These are phyloP conservation scores for Myxozyma melibiosi DNA, from an alignment of 805 yeast species.

Conservation along the genomic window DNA sequence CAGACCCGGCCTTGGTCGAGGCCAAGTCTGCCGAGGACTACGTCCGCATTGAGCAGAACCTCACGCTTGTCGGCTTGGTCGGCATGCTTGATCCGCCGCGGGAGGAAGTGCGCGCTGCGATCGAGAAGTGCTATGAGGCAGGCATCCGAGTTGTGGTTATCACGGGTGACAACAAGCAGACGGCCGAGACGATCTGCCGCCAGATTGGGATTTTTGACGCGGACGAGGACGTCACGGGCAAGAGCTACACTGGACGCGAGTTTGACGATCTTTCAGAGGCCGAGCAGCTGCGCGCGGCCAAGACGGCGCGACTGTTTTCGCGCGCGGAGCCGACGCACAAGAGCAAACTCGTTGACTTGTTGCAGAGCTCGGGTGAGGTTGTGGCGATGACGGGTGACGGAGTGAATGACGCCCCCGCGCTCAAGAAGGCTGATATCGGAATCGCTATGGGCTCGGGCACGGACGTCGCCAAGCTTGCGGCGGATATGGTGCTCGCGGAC, in stretches of 20 bases:
- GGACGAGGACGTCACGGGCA: slow-evolving; percentile 41
- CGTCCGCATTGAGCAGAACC: slow-evolving; percentile 43
- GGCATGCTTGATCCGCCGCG: slow-evolving; percentile 57
- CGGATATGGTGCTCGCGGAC: slow-evolving; percentile 59
- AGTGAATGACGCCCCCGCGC: slow-evolving; percentile 65
- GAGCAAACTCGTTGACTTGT: slow-evolving; percentile 53
- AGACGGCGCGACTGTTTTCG: slow-evolving; percentile 52
- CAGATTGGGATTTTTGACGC: slow-evolving; percentile 49
- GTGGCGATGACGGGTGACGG: slow-evolving; percentile 71
- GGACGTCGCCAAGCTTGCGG: slow-evolving; percentile 62
- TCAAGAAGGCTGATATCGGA: slow-evolving; percentile 64
- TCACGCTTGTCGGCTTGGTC: slow-evolving; percentile 50
- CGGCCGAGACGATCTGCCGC: slow-evolving; percentile 53
- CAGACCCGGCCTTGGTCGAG: slow-evolving; percentile 13
- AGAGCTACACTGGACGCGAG: slow-evolving; percentile 48
- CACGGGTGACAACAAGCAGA: slow-evolving; percentile 53
- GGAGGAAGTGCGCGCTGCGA: slow-evolving; percentile 49
- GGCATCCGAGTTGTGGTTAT: slow-evolving; percentile 55
- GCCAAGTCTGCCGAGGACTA: slow-evolving; percentile 31
- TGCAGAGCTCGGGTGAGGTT: slow-evolving; percentile 51
- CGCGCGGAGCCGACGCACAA: slow-evolving; percentile 62
- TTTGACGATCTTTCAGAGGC: slow-evolving; percentile 43
- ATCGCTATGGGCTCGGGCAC: slow-evolving; percentile 67
- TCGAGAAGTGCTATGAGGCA: slow-evolving; percentile 49
- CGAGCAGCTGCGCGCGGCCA: slow-evolving; percentile 49